Evolutionary conservation across 1,284 basidiomycete species (phyloP).

Genomic region (Cutaneotrichosporon cyanovorans): DNA sequence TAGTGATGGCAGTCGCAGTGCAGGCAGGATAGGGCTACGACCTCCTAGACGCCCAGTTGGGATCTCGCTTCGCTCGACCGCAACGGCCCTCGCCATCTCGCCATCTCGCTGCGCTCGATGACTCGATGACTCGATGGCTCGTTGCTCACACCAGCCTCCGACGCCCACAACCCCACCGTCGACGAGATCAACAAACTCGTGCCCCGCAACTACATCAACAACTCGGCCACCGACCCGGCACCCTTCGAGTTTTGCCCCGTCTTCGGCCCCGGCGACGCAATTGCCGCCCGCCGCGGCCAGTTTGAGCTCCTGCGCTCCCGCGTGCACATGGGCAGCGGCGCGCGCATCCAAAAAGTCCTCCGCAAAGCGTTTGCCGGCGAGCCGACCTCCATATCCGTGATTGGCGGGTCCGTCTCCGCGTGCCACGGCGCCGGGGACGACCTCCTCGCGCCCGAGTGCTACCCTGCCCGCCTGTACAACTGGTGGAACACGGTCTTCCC

Average conservation of each 20-base stretch:
- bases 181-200: conserved; percentile 24
- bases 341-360: conserved; percentile 71
- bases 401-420: conserved; percentile 88
- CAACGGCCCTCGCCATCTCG: not conserved
- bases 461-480: conserved; percentile 80
- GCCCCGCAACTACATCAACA: conserved; percentile 48
- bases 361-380: conserved; percentile 75
- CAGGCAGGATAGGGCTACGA: too few species aligned
- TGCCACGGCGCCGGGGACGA: conserved; percentile 92
- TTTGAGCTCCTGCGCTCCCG: conserved; percentile 66
- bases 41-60: too few species aligned
- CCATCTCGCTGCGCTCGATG: not conserved
- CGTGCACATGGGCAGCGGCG: conserved; percentile 72
- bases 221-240: conserved; percentile 51
- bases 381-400: conserved; percentile 79
- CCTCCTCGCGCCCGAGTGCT: conserved; percentile 74
- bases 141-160: conserved; percentile 6
- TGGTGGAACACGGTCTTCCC: conserved; percentile 96
- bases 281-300: conserved; percentile 71
- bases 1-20: too few species aligned
- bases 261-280: conserved; percentile 69
- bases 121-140: too few species aligned
- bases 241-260: conserved; percentile 87
- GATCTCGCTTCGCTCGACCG: too few species aligned
- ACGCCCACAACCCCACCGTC: conserved; percentile 1